phyloP scores from a whole-genome alignment of 495 filamentous ascomycete species.

The Annulohypoxylon moriforme region DNA sequence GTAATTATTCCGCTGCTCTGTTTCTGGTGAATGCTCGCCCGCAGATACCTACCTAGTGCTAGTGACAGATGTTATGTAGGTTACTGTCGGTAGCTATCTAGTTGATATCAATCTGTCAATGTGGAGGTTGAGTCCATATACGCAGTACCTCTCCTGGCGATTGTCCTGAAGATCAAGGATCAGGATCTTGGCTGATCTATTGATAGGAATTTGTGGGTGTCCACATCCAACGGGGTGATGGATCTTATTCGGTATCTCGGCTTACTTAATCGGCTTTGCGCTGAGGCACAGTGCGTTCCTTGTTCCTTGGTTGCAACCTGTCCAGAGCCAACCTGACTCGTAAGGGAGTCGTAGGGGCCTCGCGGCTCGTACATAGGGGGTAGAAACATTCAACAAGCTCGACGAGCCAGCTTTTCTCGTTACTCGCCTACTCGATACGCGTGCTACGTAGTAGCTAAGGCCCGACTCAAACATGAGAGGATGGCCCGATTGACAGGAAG shows the following conservation, averaged over 20 bases:
- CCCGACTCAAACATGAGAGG: conserved; percentile 43
- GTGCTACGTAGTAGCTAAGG: conserved; percentile 36
- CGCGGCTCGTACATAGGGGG: conserved; percentile 1
- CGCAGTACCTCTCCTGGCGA: not conserved
- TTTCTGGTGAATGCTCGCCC: conserved; percentile 14
- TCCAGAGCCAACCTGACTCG: conserved; percentile 19
- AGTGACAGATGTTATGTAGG: too few species aligned
- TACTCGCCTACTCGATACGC: not conserved
- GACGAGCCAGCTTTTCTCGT: conserved; percentile 20
- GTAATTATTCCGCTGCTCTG: conserved; percentile 25
- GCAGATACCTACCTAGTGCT: not conserved
- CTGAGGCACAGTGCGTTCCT: conserved; percentile 24
- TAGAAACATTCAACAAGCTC: conserved; percentile 8
- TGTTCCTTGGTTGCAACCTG: conserved; percentile 15
- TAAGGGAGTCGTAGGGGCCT: conserved; percentile 24
- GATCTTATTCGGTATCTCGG: conserved; percentile 15
- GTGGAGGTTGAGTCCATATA: not conserved
- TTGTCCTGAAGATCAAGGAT: conserved; percentile 13
- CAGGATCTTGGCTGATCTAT: conserved; percentile 15
- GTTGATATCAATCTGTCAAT: not conserved
- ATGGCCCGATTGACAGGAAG: conserved; percentile 43
- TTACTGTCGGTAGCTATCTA: conserved; percentile 6
- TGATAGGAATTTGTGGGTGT: conserved; percentile 26
- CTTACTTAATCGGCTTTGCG: conserved; percentile 24
- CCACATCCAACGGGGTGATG: conserved; percentile 18